A percentile compares a stretch with the other conserved stretches of the same genome.
These are phyloP conservation scores for Perkinsus olseni DNA, from an alignment of 169 alveolate genomes.

Conservation along the genomic window DNA sequence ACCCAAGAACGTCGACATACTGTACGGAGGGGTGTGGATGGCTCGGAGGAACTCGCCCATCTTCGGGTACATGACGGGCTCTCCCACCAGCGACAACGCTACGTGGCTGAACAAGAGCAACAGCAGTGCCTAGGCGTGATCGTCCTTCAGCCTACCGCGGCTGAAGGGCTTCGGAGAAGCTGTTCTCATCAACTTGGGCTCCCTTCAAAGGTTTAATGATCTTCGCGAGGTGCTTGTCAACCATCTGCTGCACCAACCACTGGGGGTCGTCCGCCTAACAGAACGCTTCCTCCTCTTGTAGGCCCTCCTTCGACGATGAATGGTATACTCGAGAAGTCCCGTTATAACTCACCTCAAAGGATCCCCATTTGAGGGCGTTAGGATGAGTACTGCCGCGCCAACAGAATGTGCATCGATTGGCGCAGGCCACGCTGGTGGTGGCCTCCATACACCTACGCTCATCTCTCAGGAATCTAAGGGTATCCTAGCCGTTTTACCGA, in stretches of 20 bases:
- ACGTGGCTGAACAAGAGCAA: conserved; percentile 40
- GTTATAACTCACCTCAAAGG: not conserved
- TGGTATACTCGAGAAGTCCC: too few species aligned
- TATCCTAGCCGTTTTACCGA: not conserved
- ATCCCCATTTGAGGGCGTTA: not conserved
- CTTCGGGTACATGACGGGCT: conserved; percentile 65
- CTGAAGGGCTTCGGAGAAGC: not conserved
- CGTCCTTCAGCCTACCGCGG: not conserved
- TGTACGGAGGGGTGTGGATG: conserved; percentile 28
- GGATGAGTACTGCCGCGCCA: conserved; percentile 66
- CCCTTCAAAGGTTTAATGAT: not conserved
- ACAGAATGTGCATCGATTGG: conserved; percentile 61
- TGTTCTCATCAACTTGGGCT: not conserved
- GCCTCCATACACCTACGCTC: conserved; percentile 55
- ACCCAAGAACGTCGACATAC: conserved; percentile 53
- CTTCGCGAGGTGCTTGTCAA: not conserved
- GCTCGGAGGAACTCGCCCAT: conserved; percentile 45
- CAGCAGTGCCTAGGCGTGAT: not conserved
- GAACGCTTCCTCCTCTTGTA: not conserved
- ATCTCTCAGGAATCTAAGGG: not conserved
- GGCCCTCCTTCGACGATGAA: too few species aligned
- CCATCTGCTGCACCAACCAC: not conserved
- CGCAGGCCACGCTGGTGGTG: conserved; percentile 64
- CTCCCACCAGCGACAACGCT: conserved; percentile 63
- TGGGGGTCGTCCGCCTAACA: not conserved